Evolutionary conservation across 768 basidiomycete species (phyloP), one percentile per base, ranked within the genome.

Genomic region (Panaeolus papilionaceus): DNA sequence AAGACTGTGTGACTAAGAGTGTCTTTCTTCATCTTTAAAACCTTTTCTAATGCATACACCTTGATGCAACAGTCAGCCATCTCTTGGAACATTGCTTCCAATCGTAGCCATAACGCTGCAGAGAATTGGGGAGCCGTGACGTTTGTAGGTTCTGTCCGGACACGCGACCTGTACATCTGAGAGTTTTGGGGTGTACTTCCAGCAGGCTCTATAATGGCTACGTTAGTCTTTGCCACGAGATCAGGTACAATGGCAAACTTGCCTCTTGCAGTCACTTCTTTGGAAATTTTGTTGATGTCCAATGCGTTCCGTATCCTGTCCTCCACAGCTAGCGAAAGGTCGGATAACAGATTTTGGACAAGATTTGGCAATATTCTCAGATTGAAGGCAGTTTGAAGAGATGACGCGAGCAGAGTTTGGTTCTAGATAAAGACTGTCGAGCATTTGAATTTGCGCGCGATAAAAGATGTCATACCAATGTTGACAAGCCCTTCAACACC

Each of bases 321-420:
- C 71, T 95, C 92, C 3, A 98, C 92, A 0, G 92, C 90, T 61
- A 93, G 90, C 20, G 90, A 93, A 8, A 98, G 80, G 75, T 97
- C 94, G 5, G 80, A 79, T 18, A 98, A 81, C 2, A 99, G 86
- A 63, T 87, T 87, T 66, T 91, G 88, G 4, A 98, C 93, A 6
- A 98, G 86, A 28, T 88, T 85, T 0, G 97, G 93, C 11, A 99
- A 83, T 16, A 93, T 86, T 37, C 92, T 86, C 14, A 99, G 86
- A 75, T 98, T 99, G 78, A 95, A 93, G 4, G 97, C 96, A 1
- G 95, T 98, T 82, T 99, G 98, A 12, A 99, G 84, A 0, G 97
- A 95, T 0, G 95, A 96, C 0, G 96, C 95, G 1, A 99, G 85
- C 18, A 97, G 79, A 1, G 95, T 89, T 79, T 94, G 95, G 73